Conservation (phyloP, 1,284 basidiomycete genomes). For the Cronartium quercuum region DNA sequence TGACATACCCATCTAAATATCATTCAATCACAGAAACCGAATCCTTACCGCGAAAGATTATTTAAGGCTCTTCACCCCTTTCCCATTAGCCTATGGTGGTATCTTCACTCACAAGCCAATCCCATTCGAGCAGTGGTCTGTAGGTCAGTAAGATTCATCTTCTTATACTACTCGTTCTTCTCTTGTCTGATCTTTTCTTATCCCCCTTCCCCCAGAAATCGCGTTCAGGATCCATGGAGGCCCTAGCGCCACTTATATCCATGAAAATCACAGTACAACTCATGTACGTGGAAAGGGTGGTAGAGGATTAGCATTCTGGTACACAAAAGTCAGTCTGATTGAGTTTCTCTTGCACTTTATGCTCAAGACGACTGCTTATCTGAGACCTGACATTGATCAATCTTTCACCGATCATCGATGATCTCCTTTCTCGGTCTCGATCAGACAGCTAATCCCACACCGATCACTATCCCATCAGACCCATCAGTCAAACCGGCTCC, state of each 20-base stretch:
- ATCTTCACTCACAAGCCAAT: constrained; percentile 43
- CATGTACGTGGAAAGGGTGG: constrained; percentile 42
- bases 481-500: constrained; percentile 31
- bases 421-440: neutral
- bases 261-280: constrained; percentile 32
- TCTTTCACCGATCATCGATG: no score
- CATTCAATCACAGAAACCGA: constrained; percentile 31
- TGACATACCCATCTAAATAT: neutral
- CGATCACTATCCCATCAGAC: constrained; percentile 39
- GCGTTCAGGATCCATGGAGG: constrained; percentile 46
- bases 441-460: constrained; percentile 40
- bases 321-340: constrained; percentile 42
- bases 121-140: constrained; percentile 45
- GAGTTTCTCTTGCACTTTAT: constrained; percentile 2
- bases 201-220: constrained; percentile 41
- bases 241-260: constrained; percentile 33
- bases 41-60: constrained; percentile 46
- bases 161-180: neutral
- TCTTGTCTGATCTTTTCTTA: neutral
- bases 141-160: constrained; percentile 9
- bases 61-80: constrained; percentile 44
- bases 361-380: no score
- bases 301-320: constrained; percentile 47
- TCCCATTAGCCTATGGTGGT: constrained; percentile 46
- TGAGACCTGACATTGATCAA: no score